Evolutionary conservation across 768 basidiomycete genomes (phyloP), one percentile per base, ranked within the genome.

Genomic region (Cystofilobasidium macerans): DNA sequence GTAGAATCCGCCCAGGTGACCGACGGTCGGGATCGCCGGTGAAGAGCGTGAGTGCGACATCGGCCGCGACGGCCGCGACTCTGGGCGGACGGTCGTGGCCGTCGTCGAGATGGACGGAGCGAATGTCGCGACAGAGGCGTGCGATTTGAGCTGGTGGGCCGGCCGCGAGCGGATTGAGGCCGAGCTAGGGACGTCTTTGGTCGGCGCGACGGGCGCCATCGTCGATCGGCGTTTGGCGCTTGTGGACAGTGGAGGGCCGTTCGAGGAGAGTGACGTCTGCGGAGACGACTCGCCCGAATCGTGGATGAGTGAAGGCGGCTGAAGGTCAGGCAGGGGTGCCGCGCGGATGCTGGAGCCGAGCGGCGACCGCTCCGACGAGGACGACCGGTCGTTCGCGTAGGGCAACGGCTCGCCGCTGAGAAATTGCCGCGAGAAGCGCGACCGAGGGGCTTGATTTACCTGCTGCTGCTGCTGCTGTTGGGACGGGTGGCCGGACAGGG

Each of bases 251-350:
- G 28, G 6, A 14, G n/a, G n/a, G n/a, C n/a, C n/a, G n/a, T 11
- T 30, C 28, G 51, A 54, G 28, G 51, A 30, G 4, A 54, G 51
- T 6, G 51, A 54, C 28, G 51, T 65, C 35, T 58, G 64, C 16
- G 64, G 64, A 7, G 64, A 58, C 11, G 64, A 65, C 11, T 42
- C 53, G 14, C 56, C 64, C n/a, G 64, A 58, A 35, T 47, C 58
- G 45, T 47, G 51, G 40, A 65, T 35, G 54, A 65, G 64, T 35
- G 64, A 59, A 20, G 64, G 64, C 30, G 64, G 64, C n/a, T 57
- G 64, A 0, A 58, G 43, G 63, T 64, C 56, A 24, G 42, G 35
- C 7, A 20, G 14, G 3, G 28, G 13, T 6, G 3, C 28, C 28
- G 12, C 12, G 26, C 28, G 18, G 51, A 9, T 30, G 30, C 13